Base-by-base conservation (phyloP, 1,139 yeast genomes). In the Geotrichum fermentans region DNA sequence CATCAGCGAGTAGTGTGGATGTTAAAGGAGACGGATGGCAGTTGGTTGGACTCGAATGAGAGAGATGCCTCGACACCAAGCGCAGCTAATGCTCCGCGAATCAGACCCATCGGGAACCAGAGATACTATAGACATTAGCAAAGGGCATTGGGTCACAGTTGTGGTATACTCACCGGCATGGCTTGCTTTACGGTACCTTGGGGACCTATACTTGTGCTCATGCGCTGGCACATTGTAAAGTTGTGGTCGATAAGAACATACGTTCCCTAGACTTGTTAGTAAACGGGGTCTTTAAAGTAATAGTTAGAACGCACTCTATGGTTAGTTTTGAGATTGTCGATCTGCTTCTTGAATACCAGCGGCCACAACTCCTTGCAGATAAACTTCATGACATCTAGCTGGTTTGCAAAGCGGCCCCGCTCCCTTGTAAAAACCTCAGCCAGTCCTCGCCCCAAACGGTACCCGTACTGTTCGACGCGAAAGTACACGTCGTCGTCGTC, bases 301-400 rank as follows among this genome's bases (percentile, higher is more conserved):
- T 33, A n/a, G 8, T 33, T 33, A 10, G n/a, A 14, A 61, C 34
- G 71, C 89, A 45, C 52, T 16, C 95, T 70, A 64, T 92, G 97
- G 64, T 92, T 92, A 1, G 98, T 92, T 56, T 95, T 77, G 54
- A 92, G 73, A 61, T 88, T 89, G 65, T 89, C 96, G 73, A 92
- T 87, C 66, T 86, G 97, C 65, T 89, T 92, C 42, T 81, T 79
- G 67, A 80, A 89, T 36, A 90, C 63, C 46, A 77, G 69, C 58
- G 78, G 80, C 97, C 97, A 90, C 33, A 90, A 83, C 59, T 92
- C 97, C 45, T 95, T 78, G 66, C 97, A 89, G 1, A 90, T 79
- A 61, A 88, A 89, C 67, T 90, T 90, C 89, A 90, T 86, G 45
- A 89, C 78, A 57, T 87, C 92, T 43, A 90, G 67, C 20, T 83